Evolutionary conservation across 2,329 filamentous ascomycete genomes (phyloP), one percentile per base, ranked within the genome.

Genomic region (Sporothrix dimorphospora): DNA sequence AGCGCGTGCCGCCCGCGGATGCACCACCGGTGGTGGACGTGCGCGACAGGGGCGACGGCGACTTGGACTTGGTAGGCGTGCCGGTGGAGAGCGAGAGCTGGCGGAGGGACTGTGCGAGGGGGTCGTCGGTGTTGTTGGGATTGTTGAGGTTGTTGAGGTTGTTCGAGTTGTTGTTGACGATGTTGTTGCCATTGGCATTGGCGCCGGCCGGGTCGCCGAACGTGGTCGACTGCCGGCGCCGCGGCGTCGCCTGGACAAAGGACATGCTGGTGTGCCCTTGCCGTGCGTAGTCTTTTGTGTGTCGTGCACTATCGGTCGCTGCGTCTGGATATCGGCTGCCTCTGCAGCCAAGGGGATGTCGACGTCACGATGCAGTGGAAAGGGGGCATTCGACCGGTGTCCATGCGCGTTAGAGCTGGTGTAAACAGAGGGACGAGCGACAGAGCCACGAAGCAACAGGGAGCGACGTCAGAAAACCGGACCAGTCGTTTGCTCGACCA

Each of bases 91-190:
- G 45, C 53, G 75, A 75, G 70, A 77, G 76, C 71, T 77, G 75
- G 69, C 75, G 70, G 72, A 76, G 72, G 42, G 76, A 76, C 49
- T 74, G 72, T 12, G 74, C 67, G 38, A 77, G 73, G 7, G 74
- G 74, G 57, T 73, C 69, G 70, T 72, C 71, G 38, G 21, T 14
- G 27, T 24, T 47, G 49, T 61, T 51, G 14, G 24, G 21, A 47
- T 27, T 40, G 45, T 16, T 49, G 34, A 16, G 30, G 45, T 34
- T 24, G 38, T n/a, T n/a, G 69, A 34, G 16, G 70, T 27, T 19
- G 34, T 30, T 66, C 42, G 63, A 16, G 24, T 19, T n/a, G 14
- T 40, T 24, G 38, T 63, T 63, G 59, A n/a, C 6, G 19, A 24
- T 16, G 42, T 66, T 66, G 40, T 30, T 49, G 14, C 24, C 51